These are phyloP conservation scores for Pelargonium nanum DNA, from an alignment of 345 rosid species.

Conservation along the genomic window DNA sequence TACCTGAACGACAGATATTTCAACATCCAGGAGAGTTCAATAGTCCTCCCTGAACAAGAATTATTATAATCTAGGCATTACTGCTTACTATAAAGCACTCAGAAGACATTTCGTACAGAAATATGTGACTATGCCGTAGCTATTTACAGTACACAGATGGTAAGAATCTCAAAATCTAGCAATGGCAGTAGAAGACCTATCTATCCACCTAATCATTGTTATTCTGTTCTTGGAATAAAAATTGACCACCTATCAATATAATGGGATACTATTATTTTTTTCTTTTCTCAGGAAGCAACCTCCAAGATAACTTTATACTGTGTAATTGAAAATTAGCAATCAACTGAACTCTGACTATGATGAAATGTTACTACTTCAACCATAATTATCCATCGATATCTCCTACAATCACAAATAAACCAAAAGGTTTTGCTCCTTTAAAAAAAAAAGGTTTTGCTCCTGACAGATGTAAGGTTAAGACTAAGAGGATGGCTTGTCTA, in stretches of 20 bases:
- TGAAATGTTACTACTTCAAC: too few relatives aligned
- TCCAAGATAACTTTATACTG: too few relatives aligned
- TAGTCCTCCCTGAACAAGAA: constrained; percentile 99
- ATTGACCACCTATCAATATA: not conserved
- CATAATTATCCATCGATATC: too few relatives aligned
- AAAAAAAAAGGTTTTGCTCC: too few relatives aligned
- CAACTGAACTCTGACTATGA: too few relatives aligned
- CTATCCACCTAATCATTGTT: not conserved
- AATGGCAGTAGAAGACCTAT: not conserved
- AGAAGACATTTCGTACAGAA: constrained; percentile 27
- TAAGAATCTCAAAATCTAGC: not conserved
- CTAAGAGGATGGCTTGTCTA: too few relatives aligned
- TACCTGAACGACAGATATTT: constrained; percentile 87
- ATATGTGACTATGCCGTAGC: not conserved
- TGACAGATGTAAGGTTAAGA: too few relatives aligned
- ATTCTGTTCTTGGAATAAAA: not conserved
- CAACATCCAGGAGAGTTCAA: constrained; percentile 99
- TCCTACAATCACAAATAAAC: too few relatives aligned
- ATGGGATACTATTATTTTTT: not conserved
- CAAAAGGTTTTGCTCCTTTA: too few relatives aligned
- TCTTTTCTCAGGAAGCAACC: not conserved
- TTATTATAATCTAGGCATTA: constrained; percentile 78
- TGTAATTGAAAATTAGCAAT: too few relatives aligned
- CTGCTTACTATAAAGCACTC: constrained; percentile 46
- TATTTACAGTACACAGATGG: not conserved